Evolutionary conservation across 1,139 yeast species (phyloP).

Genomic region (Protomyces gravidus): DNA sequence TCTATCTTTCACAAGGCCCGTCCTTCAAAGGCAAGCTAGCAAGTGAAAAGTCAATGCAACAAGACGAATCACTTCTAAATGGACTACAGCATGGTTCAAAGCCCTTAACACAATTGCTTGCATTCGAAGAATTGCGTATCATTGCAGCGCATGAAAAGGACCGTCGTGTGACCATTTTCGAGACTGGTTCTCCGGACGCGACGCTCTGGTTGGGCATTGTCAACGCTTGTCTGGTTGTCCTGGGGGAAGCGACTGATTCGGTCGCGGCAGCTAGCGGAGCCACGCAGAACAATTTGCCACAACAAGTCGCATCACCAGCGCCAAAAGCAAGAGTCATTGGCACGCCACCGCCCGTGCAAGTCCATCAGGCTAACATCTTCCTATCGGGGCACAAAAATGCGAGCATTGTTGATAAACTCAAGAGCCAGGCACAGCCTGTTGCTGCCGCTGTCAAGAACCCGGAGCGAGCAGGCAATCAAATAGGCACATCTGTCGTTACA

Average conservation of each 20-base stretch:
- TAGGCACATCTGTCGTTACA: neutral
- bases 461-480: neutral
- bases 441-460: slow-evolving; percentile 5
- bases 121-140: slow-evolving; percentile 9
- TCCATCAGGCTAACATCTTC: slow-evolving; percentile 24
- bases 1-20: slow-evolving; percentile 16
- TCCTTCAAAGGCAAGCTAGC: neutral
- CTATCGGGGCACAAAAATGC: neutral
- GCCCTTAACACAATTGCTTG: slow-evolving; percentile 7
- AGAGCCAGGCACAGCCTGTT: slow-evolving; percentile 7
- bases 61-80: slow-evolving; percentile 9
- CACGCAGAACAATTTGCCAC: neutral
- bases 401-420: slow-evolving; percentile 5
- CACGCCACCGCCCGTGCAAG: slow-evolving; percentile 7
- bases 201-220: slow-evolving; percentile 9
- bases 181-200: slow-evolving; percentile 19
- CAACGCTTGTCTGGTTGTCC: slow-evolving; percentile 5
- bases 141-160: neutral
- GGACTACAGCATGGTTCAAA: neutral
- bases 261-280: neutral
- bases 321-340: neutral
- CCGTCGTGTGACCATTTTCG: slow-evolving; percentile 9
- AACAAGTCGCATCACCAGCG: neutral
- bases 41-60: slow-evolving; percentile 11
- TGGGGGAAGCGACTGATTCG: slow-evolving; percentile 1